phyloP scores from a whole-genome alignment of 148 eudicot genomes.

The Gaultheria prostrata region DNA sequence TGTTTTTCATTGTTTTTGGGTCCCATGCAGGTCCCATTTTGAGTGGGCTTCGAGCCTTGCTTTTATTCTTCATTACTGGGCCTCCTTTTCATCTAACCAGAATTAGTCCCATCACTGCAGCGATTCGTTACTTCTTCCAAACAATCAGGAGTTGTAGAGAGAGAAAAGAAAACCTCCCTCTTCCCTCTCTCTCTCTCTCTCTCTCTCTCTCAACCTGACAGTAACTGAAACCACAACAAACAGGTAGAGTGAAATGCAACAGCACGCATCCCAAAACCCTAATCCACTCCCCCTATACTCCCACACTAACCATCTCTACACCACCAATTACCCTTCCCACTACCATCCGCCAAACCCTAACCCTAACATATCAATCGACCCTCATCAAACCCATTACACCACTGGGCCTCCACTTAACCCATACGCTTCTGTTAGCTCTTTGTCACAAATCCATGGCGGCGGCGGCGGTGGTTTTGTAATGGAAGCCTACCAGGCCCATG shows the following conservation, averaged over 20 bases:
- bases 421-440: neutral
- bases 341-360: constrained; percentile 16
- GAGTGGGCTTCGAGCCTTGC: neutral
- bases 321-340: neutral
- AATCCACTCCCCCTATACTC: neutral
- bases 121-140: too few relatives aligned
- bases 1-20: too few relatives aligned
- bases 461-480: neutral
- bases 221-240: neutral
- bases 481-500: constrained; percentile 13
- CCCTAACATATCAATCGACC: constrained; percentile 12
- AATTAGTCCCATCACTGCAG: neutral
- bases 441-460: neutral
- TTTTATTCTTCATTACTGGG: neutral
- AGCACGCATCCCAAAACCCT: constrained; percentile 9
- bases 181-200: neutral
- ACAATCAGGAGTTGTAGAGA: neutral
- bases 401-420: constrained; percentile 23
- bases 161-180: neutral
- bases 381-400: constrained; percentile 3
- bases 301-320: neutral
- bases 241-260: neutral
- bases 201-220: neutral
- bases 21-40: too few relatives aligned
- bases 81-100: neutral